Base-by-base conservation (phyloP, 106 monocot species). In the Dendrobium catenatum region DNA sequence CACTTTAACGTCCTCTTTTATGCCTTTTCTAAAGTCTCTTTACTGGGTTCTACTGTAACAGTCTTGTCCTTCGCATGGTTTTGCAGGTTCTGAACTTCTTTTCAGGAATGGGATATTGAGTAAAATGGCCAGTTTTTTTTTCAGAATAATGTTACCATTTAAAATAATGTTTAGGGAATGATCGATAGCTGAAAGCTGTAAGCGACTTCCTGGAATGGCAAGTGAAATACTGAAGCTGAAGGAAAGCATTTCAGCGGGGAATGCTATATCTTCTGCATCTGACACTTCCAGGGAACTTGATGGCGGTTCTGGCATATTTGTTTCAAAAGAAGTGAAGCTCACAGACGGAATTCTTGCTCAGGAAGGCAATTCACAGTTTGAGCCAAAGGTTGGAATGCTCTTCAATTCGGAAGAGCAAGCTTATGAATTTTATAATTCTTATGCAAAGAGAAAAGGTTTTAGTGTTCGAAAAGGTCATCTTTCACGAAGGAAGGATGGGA, bases 381-480 rank as follows among this genome's bases (percentile, higher is more conserved):
- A 91, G 33, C 89, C 87, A 20, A 76, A 78, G 40, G 82, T 85
- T 68, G 91, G 91, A 22, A 83, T 92, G 87, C 19, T 74, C 19
- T 92, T 92, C 67, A 41, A 82, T 56, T 85, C 91, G 27, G 87
- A 92, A 89, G 87, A 89, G n/a, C 77, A 92, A 68, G 91, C 89
- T 20, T 92, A 84, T 74, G 77, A 82, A 31, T 92, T 92, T 37
- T 92, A 92, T 46, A 92, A 92, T 42, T 59, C 82, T 9, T 92
- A 89, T 83, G 91, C 91, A 41, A 89, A 89, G 80, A 85, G 87
- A 72, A 89, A 78, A 68, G 89, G 89, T 42, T 92, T 89, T 27
- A 92, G 91, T 80, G 91, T 92, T 31, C 80, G 89, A 41, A 92
- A 92, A 47, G 89, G 89, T 55, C 91, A 92, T 80, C 81, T 92